These are phyloP conservation scores for Tilletia indica DNA, from an alignment of 1,284 basidiomycete species.

Conservation along the genomic window DNA sequence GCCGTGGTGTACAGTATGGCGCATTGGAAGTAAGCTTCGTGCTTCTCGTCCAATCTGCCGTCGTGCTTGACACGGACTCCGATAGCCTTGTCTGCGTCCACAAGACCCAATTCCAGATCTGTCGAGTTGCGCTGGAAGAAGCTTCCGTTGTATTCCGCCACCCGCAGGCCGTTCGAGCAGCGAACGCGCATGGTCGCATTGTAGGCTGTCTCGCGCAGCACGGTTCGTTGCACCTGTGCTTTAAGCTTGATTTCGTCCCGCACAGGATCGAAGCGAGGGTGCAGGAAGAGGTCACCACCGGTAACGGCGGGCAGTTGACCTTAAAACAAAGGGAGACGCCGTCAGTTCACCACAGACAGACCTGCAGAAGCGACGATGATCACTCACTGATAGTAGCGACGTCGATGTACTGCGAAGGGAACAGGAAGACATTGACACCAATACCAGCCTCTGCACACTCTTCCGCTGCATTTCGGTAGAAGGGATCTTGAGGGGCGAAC, in stretches of 20 bases:
- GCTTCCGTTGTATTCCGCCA: conserved; percentile 74
- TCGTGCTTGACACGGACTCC: conserved; percentile 68
- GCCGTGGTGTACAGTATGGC: conserved; percentile 84
- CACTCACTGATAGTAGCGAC: conserved; percentile 75
- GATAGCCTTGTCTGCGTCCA: conserved; percentile 80
- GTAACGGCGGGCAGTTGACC: conserved; percentile 68
- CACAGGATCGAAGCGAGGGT: conserved; percentile 77
- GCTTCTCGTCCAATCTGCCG: conserved; percentile 68
- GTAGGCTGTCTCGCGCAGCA: conserved; percentile 74
- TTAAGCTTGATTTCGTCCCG: conserved; percentile 70
- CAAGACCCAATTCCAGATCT: conserved; percentile 75
- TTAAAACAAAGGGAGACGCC: neutral
- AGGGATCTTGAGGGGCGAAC: conserved; percentile 71
- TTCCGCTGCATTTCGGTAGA: conserved; percentile 79
- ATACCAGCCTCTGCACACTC: conserved; percentile 86
- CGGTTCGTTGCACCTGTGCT: conserved; percentile 71
- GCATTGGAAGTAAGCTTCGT: conserved; percentile 81
- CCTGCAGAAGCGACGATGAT: neutral
- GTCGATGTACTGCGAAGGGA: conserved; percentile 79
- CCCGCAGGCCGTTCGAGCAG: conserved; percentile 78
- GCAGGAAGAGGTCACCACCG: conserved; percentile 91
- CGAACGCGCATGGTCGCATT: conserved; percentile 80
- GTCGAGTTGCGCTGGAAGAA: conserved; percentile 74
- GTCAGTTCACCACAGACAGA: conserved; percentile 1
- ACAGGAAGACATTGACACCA: conserved; percentile 85